Conservation (phyloP, 768 basidiomycete species). For the Leccinum ochraceum region DNA sequence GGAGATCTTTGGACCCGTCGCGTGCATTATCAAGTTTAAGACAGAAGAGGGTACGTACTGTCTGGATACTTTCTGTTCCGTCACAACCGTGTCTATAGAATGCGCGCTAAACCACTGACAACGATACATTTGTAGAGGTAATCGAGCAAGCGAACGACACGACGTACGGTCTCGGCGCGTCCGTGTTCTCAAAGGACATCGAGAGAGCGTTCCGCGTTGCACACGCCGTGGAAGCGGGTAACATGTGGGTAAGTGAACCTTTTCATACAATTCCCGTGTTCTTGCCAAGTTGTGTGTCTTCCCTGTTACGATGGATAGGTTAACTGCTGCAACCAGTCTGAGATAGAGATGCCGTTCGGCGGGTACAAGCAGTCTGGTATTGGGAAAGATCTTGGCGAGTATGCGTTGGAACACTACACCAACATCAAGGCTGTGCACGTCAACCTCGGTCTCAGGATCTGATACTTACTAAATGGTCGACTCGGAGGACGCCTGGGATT, state of each 20-base stretch:
- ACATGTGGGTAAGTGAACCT: constrained; percentile 53
- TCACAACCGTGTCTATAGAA: no score
- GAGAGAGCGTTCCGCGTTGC: constrained; percentile 43
- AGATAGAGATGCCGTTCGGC: constrained; percentile 14
- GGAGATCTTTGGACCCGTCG: constrained; percentile 15
- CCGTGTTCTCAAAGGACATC: constrained; percentile 24
- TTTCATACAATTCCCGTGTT: not conserved
- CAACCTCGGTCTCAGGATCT: constrained; percentile 10
- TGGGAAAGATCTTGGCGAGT: constrained; percentile 12
- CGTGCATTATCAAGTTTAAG: constrained; percentile 10
- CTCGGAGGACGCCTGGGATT: no score
- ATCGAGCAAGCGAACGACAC: constrained; percentile 14
- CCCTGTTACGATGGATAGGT: not conserved
- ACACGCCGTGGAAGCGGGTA: constrained; percentile 46
- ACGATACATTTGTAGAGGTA: constrained; percentile 2
- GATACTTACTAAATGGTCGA: not conserved
- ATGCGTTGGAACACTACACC: constrained; percentile 15
- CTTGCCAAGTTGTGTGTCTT: not conserved
- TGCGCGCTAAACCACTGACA: not conserved
- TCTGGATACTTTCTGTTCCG: not conserved
- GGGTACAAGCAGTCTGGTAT: constrained; percentile 15
- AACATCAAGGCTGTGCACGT: constrained; percentile 12
- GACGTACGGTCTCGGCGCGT: constrained; percentile 11
- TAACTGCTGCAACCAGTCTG: constrained; percentile 6
- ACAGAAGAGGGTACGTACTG: constrained; percentile 5